phyloP scores from a whole-genome alignment of 2,329 filamentous ascomycete species.

The Talaromyces atroroseus region DNA sequence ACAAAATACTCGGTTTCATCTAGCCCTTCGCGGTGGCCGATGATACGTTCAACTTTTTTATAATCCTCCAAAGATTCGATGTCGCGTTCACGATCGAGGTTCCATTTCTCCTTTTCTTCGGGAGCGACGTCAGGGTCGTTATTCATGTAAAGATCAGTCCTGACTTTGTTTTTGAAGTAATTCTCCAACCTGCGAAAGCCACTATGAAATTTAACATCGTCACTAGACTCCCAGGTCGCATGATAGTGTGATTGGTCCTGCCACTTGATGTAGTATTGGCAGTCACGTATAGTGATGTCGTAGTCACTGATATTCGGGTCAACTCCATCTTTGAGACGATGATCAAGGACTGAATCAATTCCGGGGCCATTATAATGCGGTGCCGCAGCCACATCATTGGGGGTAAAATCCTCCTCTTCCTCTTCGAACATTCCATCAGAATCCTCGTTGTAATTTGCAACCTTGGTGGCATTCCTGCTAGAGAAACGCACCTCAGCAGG shows the following conservation, averaged over 20 bases:
- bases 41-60: conserved; percentile 87
- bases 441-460: conserved; percentile 64
- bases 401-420: conserved; percentile 56
- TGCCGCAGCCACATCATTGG: conserved; percentile 64
- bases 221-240: conserved; percentile 85
- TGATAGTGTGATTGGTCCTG: conserved; percentile 92
- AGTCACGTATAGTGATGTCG: conserved; percentile 49
- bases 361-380: conserved; percentile 75
- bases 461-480: conserved; percentile 72
- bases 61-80: conserved; percentile 84
- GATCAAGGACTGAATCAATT: conserved; percentile 86
- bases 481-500: conserved; percentile 86
- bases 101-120: conserved; percentile 88
- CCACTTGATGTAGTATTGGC: conserved; percentile 94
- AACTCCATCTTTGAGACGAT: conserved; percentile 67
- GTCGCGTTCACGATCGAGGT: conserved; percentile 87
- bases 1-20: conserved; percentile 83
- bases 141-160: conserved; percentile 73
- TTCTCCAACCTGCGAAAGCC: conserved; percentile 90
- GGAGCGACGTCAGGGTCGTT: conserved; percentile 69
- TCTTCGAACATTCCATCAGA: conserved; percentile 55
- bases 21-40: conserved; percentile 73
- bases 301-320: conserved; percentile 46
- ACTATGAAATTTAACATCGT: conserved; percentile 67
- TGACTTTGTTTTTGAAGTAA: conserved; percentile 72